Evolutionary conservation across 331 rosid species (phyloP).

Genomic region (Quercus lobata): DNA sequence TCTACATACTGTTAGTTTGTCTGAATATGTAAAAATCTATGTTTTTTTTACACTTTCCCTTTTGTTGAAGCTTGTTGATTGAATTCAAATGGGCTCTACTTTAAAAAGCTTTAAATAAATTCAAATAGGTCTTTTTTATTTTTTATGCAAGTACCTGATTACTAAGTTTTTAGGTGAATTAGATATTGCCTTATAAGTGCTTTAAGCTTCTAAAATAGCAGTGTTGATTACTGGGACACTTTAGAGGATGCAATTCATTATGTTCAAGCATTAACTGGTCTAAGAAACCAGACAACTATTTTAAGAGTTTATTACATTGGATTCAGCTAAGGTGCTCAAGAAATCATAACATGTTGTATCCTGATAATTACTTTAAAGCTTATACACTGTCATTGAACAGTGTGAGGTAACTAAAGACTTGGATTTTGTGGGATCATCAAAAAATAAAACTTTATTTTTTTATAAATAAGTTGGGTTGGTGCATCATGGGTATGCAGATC

Average conservation of each 20-base stretch:
- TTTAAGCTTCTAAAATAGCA: no score
- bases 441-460: not conserved
- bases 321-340: no score
- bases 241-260: no score
- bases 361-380: slow-evolving; percentile 29
- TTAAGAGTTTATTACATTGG: no score
- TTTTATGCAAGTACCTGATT: no score
- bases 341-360: slow-evolving; percentile 39
- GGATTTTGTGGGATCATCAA: not conserved
- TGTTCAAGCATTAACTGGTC: no score
- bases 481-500: not conserved
- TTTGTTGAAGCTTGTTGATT: not conserved
- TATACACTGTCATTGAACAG: not conserved
- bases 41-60: not conserved
- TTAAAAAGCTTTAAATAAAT: not conserved
- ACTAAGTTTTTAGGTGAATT: no score
- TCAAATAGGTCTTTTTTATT: not conserved
- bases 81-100: not conserved
- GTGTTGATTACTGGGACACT: no score
- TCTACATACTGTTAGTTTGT: not conserved
- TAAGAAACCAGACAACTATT: no score
- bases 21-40: not conserved
- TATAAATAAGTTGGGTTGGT: not conserved
- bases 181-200: no score
- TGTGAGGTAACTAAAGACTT: not conserved